A percentile compares a stretch with the other conserved stretches of the same genome.
Conservation (phyloP, 169 alveolate species). For the Condylostoma magnum region DNA sequence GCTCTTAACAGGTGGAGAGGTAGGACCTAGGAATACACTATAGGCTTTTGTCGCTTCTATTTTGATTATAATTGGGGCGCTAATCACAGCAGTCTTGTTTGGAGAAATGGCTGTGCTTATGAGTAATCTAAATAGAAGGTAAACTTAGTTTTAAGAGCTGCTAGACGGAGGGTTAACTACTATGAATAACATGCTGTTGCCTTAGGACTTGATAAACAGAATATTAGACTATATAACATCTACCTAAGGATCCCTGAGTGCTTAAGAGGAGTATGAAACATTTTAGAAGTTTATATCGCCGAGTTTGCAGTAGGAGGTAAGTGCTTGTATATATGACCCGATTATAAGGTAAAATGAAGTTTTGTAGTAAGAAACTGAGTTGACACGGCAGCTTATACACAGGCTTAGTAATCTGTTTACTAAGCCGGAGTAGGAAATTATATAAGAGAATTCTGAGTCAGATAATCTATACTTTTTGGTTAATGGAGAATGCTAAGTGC, state of each 20-base stretch:
- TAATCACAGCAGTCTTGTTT: constrained; percentile 56
- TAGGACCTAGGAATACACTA: constrained; percentile 35
- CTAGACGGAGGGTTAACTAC: constrained; percentile 36
- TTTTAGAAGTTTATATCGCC: constrained; percentile 41
- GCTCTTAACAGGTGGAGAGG: constrained; percentile 43
- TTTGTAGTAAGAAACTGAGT: constrained; percentile 19
- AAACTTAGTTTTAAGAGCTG: constrained; percentile 31
- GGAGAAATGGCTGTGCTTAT: constrained; percentile 59
- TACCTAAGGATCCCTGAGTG: constrained; percentile 31
- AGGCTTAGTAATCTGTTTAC: constrained; percentile 27
- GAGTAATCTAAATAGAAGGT: constrained; percentile 21
- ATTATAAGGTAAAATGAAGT: constrained; percentile 25
- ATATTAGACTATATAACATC: constrained; percentile 29
- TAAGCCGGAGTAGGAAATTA: constrained; percentile 48
- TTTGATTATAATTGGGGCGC: constrained; percentile 38
- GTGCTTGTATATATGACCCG: constrained; percentile 34
- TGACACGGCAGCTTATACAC: constrained; percentile 21
- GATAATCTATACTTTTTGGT: constrained; percentile 41
- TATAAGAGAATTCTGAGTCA: constrained; percentile 33
- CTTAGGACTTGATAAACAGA: constrained; percentile 19
- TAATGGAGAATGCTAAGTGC: constrained; percentile 36
- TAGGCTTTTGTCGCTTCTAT: constrained; percentile 28
- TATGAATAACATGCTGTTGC: constrained; percentile 40
- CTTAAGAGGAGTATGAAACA: constrained; percentile 37
- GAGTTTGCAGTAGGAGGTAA: constrained; percentile 31